Evolutionary conservation across 495 filamentous ascomycete genomes (phyloP), one percentile per base, ranked within the genome.

Genomic region (Neurospora sp.): DNA sequence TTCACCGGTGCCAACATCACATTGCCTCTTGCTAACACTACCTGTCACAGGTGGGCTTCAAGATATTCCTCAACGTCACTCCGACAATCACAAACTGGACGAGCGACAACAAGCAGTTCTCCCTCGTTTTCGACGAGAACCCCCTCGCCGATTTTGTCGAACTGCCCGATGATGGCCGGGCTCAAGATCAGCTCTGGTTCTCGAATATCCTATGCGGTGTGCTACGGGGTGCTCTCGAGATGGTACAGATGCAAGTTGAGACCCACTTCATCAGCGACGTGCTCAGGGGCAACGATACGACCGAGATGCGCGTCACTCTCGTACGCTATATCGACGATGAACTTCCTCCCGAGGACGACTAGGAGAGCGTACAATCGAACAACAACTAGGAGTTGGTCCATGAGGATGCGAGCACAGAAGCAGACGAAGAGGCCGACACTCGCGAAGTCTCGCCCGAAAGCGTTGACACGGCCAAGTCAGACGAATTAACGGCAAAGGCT

Each of bases 181-280:
- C 95, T 10, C 96, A 98, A 80, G 95, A 98, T 80, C 94, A 98
- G 83, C 85, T 99, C 13, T 99, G 96, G 96, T 99, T 95, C 79
- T 97, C 94, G 4, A 98, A 98, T 83, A 96, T 99, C 69, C 87
- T 98, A 24, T 98, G 96, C 77, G 96, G 96, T 45, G 92, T 99
- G 36, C 84, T 99, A 59, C 86, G 94, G 77, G 96, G 96, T 6
- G 90, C 96, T 7, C 82, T 98, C 72, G 96, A 99, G 85, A 99
- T 99, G 96, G 96, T 99, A 40, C 96, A 98, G 87, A 97, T 98
- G 94, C 96, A 99, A 85, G 93, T 98, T 28, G 96, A 99, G 80
- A 94, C 93, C 39, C 94, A 97, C 79, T 99, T 98, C 81, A 91
- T 97, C 78, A 98, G 94, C 82, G 96, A 99, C 80, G 89, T 97